Percentiles rank a stretch among this genome's conserved stretches.
Evolutionary conservation across 2,329 filamentous ascomycete species (phyloP).

Genomic region (Fusarium sp.): DNA sequence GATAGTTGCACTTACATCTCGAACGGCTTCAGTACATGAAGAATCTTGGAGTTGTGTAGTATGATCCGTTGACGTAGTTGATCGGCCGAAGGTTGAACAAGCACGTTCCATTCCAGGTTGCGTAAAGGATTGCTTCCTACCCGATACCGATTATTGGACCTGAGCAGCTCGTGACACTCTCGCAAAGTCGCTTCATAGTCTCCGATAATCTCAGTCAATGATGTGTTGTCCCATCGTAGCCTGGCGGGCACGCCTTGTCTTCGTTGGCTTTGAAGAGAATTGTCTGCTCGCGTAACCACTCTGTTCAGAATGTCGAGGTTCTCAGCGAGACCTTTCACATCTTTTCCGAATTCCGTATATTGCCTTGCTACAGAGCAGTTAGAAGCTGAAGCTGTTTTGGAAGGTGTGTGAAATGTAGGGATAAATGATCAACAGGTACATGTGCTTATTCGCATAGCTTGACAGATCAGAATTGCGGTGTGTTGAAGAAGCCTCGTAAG

Average conservation of each 20-base stretch:
- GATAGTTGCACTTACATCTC: conserved; percentile 51
- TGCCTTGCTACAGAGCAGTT: conserved; percentile 47
- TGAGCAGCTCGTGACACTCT: conserved; percentile 53
- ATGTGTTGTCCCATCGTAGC: conserved; percentile 46
- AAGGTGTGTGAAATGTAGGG: neutral
- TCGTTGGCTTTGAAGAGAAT: conserved; percentile 48
- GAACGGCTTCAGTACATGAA: conserved; percentile 55
- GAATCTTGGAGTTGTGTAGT: conserved; percentile 55
- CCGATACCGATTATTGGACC: conserved; percentile 51
- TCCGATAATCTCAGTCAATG: conserved; percentile 51
- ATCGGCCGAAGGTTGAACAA: conserved; percentile 54
- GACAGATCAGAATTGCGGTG: conserved; percentile 4
- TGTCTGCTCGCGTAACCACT: conserved; percentile 50
- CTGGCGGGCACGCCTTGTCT: conserved; percentile 40
- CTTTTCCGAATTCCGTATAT: conserved; percentile 54
- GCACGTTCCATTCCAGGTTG: conserved; percentile 57
- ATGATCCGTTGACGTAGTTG: conserved; percentile 52
- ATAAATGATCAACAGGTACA: neutral
- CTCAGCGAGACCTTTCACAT: conserved; percentile 51
- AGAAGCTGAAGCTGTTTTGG: conserved; percentile 1
- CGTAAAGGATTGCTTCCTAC: conserved; percentile 47
- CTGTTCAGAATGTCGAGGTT: conserved; percentile 53
- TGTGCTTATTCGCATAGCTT: conserved; percentile 5
- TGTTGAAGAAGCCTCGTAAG: conserved; percentile 37
- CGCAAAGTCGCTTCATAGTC: conserved; percentile 52